These are phyloP conservation scores for Boletus eberwhitei DNA, from an alignment of 768 basidiomycete species.

Conservation along the genomic window DNA sequence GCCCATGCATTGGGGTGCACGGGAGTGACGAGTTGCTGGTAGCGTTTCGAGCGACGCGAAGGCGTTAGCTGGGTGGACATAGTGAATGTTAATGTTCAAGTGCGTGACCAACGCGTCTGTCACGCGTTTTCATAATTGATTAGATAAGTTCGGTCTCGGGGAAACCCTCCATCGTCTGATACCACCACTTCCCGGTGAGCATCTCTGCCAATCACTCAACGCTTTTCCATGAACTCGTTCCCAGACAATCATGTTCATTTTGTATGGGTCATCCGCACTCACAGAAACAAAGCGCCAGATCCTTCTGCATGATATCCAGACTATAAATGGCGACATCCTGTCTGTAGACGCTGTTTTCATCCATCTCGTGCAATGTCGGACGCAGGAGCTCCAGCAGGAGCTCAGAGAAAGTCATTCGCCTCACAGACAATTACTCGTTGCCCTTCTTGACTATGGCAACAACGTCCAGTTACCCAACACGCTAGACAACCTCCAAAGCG, in stretches of 20 bases:
- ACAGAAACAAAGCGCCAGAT: conserved; percentile 67
- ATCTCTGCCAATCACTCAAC: neutral
- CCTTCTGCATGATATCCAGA: conserved; percentile 60
- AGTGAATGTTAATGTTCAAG: neutral
- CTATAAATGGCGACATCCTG: conserved; percentile 46
- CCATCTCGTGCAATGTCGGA: conserved; percentile 74
- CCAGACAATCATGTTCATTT: conserved; percentile 61
- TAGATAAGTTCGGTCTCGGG: conserved; percentile 3
- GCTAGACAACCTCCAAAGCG: conserved; percentile 28
- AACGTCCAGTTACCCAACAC: conserved; percentile 52
- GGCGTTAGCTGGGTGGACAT: conserved; percentile 28
- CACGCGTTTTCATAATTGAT: conserved; percentile 14
- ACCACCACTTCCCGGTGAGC: conserved; percentile 13
- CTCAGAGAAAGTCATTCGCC: conserved; percentile 44
- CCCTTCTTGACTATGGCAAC: conserved; percentile 84
- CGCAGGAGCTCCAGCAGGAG: conserved; percentile 42
- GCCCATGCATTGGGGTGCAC: conserved; percentile 24
- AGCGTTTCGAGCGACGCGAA: conserved; percentile 37
- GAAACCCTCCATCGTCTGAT: neutral
- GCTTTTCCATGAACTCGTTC: neutral
- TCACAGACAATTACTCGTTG: conserved; percentile 54
- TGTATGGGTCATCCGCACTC: conserved; percentile 73
- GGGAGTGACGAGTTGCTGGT: conserved; percentile 32
- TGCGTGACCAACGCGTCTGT: conserved; percentile 19
- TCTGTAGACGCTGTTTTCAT: conserved; percentile 82